A percentile compares a stretch with the other conserved stretches of the same genome.
phyloP scores from a whole-genome alignment of 73 alveolate genomes.

The Tetrahymena thermophila region DNA sequence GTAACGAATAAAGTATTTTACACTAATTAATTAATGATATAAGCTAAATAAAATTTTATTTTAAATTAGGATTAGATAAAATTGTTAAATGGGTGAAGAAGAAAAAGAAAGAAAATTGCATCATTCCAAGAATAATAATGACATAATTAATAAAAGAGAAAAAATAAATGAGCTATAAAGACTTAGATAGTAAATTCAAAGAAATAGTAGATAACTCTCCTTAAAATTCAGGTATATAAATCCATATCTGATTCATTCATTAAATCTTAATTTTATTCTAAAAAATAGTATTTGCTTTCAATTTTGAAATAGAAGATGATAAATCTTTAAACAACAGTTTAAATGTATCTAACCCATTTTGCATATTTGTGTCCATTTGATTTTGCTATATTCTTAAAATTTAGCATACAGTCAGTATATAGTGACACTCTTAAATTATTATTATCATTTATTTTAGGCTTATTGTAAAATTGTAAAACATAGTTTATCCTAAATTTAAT shows the following conservation, averaged over 20 bases:
- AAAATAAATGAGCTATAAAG: background rate
- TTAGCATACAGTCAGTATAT: no score
- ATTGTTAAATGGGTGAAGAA: background rate
- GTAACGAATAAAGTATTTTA: background rate
- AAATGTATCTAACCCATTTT: background rate
- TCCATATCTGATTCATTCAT: no score
- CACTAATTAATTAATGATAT: background rate
- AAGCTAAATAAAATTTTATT: background rate
- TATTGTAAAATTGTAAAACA: no score
- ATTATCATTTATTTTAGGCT: no score
- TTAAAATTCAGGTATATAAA: background rate
- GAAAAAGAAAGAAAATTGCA: background rate
- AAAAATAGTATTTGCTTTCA: background rate
- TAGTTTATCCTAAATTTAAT: no score
- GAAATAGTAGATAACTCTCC: background rate
- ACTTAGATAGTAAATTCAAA: background rate
- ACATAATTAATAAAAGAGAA: background rate
- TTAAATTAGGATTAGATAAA: background rate
- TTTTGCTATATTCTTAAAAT: background rate
- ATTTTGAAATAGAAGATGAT: background rate
- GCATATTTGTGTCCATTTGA: background rate
- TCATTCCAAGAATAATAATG: background rate
- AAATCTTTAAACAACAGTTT: background rate
- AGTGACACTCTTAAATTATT: no score
- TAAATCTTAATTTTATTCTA: no score